These are phyloP conservation scores for Citrus cavaleriei DNA, from an alignment of 345 rosid genomes.

Conservation along the genomic window DNA sequence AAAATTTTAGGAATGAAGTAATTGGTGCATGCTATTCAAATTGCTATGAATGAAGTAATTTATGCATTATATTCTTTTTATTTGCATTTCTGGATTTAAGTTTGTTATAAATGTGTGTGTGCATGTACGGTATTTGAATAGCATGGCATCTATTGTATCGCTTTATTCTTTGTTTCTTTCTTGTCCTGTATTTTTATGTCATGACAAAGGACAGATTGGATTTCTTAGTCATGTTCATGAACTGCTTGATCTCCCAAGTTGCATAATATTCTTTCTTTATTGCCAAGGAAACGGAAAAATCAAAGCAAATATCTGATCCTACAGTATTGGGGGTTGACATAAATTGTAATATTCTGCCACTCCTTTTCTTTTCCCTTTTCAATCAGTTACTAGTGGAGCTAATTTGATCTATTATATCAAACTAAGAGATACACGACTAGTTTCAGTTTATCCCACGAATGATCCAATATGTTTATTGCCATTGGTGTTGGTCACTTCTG, in stretches of 20 bases:
- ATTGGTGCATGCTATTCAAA: no score
- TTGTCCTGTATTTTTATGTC: background rate
- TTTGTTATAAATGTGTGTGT: background rate
- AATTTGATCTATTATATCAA: background rate
- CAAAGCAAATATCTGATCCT: background rate
- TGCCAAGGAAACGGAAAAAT: background rate
- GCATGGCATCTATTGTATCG: background rate
- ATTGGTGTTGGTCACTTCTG: background rate
- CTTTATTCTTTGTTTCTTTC: background rate
- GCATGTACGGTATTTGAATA: background rate
- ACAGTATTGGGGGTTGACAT: background rate
- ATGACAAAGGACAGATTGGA: background rate
- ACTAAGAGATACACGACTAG: background rate
- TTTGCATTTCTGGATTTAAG: background rate
- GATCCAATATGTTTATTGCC: background rate
- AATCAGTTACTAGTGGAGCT: background rate
- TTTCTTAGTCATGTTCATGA: background rate
- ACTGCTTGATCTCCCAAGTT: background rate
- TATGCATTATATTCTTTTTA: background rate
- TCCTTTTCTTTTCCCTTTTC: background rate
- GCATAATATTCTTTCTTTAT: background rate
- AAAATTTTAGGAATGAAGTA: no score
- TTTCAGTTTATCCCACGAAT: background rate
- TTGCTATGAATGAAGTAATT: background rate
- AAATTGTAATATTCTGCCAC: background rate